Evolutionary conservation across 306 rosid species (phyloP).

Genomic region (Ormosia semicastrata): DNA sequence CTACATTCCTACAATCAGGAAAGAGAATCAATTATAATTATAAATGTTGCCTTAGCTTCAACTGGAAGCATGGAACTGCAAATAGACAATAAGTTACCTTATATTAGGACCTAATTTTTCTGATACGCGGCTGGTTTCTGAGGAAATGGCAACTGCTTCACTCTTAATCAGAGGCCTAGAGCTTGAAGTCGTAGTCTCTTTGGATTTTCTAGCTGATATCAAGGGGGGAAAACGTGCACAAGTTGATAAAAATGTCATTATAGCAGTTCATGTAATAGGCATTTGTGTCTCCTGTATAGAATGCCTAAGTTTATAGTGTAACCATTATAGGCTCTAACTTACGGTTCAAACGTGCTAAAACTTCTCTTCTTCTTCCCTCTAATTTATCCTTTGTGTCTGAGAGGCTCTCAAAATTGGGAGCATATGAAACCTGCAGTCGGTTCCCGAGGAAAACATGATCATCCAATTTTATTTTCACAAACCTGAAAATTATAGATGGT

Average conservation of each 20-base stretch:
- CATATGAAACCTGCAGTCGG: conserved; percentile 70
- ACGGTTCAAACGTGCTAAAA: conserved; percentile 62
- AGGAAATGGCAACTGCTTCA: not conserved
- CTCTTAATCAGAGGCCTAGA: conserved; percentile 20
- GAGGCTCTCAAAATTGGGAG: conserved; percentile 74
- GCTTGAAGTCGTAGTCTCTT: conserved; percentile 41
- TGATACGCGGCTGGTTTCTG: conserved; percentile 27
- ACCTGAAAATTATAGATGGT: conserved; percentile 45
- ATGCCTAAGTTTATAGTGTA: not conserved
- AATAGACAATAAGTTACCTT: conserved; percentile 34
- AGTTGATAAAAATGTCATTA: not conserved
- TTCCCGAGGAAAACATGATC: conserved; percentile 83
- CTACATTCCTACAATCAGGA: conserved; percentile 39
- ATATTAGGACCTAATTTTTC: conserved; percentile 31
- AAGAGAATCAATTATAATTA: conserved; percentile 11
- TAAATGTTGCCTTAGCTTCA: not conserved
- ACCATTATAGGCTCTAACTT: conserved; percentile 26
- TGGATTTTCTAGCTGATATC: conserved; percentile 62
- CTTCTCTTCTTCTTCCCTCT: conserved; percentile 82
- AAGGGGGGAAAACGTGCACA: not conserved
- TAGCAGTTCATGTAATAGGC: conserved; percentile 15
- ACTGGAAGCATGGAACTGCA: not conserved
- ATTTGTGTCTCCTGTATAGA: not conserved
- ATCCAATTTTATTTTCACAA: conserved; percentile 84
- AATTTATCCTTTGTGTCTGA: conserved; percentile 76